A percentile compares a stretch with the other conserved stretches of the same genome.
Conservation (phyloP, 73 alveolate genomes). For the Paramecium sexaurelia region DNA sequence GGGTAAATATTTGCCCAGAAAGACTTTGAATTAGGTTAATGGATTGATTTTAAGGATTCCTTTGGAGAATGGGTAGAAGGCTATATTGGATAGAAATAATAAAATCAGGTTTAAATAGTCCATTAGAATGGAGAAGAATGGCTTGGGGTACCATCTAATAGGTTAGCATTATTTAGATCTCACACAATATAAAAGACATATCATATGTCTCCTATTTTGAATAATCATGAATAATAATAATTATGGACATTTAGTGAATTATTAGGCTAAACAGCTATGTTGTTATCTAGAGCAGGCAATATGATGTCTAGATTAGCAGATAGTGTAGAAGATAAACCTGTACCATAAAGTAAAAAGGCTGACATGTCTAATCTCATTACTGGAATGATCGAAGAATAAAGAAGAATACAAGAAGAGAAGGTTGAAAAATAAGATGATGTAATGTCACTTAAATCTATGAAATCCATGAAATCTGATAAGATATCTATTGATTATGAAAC, state of each 20-base stretch:
- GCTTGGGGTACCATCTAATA: not conserved
- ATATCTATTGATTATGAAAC: conserved; percentile 51
- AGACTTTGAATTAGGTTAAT: conserved; percentile 26
- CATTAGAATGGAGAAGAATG: conserved; percentile 50
- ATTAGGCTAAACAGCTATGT: not conserved
- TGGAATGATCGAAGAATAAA: conserved; percentile 50
- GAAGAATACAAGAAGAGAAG: conserved; percentile 16
- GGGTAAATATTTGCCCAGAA: not conserved
- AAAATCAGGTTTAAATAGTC: not conserved
- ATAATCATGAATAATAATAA: not conserved
- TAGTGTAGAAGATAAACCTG: not conserved
- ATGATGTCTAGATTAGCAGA: conserved; percentile 56
- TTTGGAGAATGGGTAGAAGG: conserved; percentile 31
- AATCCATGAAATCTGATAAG: conserved; percentile 54
- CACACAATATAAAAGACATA: not conserved
- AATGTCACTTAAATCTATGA: conserved; percentile 37
- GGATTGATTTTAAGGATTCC: conserved; percentile 32
- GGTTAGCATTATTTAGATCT: conserved; percentile 43
- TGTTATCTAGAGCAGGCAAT: conserved; percentile 4
- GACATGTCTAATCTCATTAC: conserved; percentile 31
- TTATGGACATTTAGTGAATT: conserved; percentile 26
- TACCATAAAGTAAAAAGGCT: not conserved
- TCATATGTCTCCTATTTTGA: not conserved
- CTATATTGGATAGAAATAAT: not conserved
- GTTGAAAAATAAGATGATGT: conserved; percentile 39